Evolutionary conservation across 1,284 basidiomycete species (phyloP).

Genomic region (Puccinia novopanici): DNA sequence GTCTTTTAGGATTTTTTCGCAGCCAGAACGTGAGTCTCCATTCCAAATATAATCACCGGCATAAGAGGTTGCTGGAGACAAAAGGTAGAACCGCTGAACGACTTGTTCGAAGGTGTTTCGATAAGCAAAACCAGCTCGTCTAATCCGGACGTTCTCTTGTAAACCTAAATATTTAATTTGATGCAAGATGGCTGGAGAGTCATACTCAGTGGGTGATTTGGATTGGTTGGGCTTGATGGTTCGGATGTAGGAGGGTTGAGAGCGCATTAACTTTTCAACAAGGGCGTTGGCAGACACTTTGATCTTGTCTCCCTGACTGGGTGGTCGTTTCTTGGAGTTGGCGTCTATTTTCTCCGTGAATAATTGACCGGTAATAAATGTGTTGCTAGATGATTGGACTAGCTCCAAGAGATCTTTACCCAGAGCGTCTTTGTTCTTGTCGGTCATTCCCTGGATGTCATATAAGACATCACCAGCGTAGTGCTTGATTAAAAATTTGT

Average conservation of each 20-base stretch:
- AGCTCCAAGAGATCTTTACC: slow-evolving; percentile 93
- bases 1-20: slow-evolving; percentile 87
- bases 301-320: slow-evolving; percentile 96
- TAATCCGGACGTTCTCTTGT: slow-evolving; percentile 96
- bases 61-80: slow-evolving; percentile 93
- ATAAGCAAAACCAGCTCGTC: slow-evolving; percentile 96
- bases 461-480: slow-evolving; percentile 99
- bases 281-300: slow-evolving; percentile 91
- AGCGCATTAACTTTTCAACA: slow-evolving; percentile 92
- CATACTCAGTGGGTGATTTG: slow-evolving; percentile 87
- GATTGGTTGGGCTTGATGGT: slow-evolving; percentile 99
- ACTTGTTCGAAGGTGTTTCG: slow-evolving; percentile 97
- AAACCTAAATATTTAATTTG: slow-evolving; percentile 99
- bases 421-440: slow-evolving; percentile 98
- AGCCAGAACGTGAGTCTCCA: slow-evolving; percentile 85
- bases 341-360: slow-evolving; percentile 96
- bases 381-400: slow-evolving; percentile 74
- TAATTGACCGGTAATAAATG: slow-evolving; percentile 75
- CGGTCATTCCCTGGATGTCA: slow-evolving; percentile 95
- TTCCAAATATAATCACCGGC: slow-evolving; percentile 98
- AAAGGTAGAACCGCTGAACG: slow-evolving; percentile 91
- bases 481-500: slow-evolving; percentile 86
- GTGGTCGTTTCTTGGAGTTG: slow-evolving; percentile 95
- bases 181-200: slow-evolving; percentile 89
- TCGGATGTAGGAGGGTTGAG: slow-evolving; percentile 96